Conservation (phyloP, 257 asterid species). For the Plantago ovata region DNA sequence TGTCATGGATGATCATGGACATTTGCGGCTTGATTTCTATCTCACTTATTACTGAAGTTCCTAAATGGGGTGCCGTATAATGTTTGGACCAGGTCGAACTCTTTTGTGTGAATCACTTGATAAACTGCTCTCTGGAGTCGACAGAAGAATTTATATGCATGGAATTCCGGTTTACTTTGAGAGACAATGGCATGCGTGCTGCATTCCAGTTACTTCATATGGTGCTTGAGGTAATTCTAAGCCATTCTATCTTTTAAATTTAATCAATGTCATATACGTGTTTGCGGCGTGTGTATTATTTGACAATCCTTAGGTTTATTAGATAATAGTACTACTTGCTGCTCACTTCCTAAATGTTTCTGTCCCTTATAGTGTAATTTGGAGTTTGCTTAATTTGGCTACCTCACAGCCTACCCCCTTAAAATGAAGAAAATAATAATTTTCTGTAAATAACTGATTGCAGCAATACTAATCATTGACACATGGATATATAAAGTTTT, state of each 20-base stretch:
- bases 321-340: not conserved
- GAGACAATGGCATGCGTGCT: conserved; percentile 96
- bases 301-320: conserved; percentile 3
- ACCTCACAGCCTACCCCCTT: no score
- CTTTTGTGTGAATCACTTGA: conserved; percentile 94
- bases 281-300: not conserved
- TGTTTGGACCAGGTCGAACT: conserved; percentile 80
- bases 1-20: no score
- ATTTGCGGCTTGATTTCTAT: not conserved
- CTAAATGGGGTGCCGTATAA: conserved; percentile 13
- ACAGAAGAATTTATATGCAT: conserved; percentile 98
- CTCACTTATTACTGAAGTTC: conserved; percentile 16
- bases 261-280: not conserved
- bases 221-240: conserved; percentile 87
- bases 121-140: conserved; percentile 97
- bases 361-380: no score
- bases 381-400: no score
- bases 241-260: conserved; percentile 8
- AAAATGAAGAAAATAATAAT: no score
- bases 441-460: no score
- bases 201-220: conserved; percentile 99
- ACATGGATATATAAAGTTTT: no score
- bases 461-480: no score
- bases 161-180: conserved; percentile 95
- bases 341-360: no score